Base-by-base conservation (phyloP, 768 basidiomycete genomes). In the Rhodotorula toruloides region DNA sequence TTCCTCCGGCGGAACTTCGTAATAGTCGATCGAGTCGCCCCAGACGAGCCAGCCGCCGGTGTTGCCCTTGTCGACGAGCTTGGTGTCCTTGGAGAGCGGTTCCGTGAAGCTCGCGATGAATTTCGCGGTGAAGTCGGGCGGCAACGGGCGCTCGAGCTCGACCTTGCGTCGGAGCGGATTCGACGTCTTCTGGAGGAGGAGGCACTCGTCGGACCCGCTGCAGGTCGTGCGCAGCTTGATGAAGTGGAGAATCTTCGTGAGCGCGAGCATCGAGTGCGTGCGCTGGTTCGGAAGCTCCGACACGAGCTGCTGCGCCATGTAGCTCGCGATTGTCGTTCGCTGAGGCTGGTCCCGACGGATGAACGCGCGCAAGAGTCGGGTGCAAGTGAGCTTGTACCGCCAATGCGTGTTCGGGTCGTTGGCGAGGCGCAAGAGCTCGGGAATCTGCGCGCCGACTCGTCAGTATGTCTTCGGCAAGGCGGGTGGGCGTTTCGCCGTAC, bases 161-260 rank as follows among this genome's bases (percentile, higher is more conserved):
- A 82, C 39, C 82, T 75, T 69, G 4, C 87, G 77, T 6, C 79
- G 75, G 46, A 88, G 80, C 2, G 88, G 89, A 73, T 91, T 90
- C 64, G 81, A 80, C 61, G 83, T 83, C 47, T 81, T 81, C 70
- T 83, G 83, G 9, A 88, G 77, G 16, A 84, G 83, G 25, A 91
- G 78, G 65, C 86, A 85, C 43, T 80, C 78, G 39, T 84, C 81
- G 19, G 80, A 79, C 1, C 75, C 77, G 65, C 67, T 60, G 64
- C 84, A 85, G 54, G 85, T 83, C 2, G 90, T 87, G 49, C 90
- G 83, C n/a, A 93, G 74, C 77, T 91, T 92, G 78, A 92, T 81
- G 76, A 85, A 85, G 59, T 87, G 84, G 12, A 87, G 80, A 36
- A 84, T 82, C 76, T 91, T 91, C 81, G 89, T 87, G 19, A 89